Evolutionary conservation across 495 filamentous ascomycete genomes (phyloP), one percentile per base, ranked within the genome.

Genomic region (Letharia columbiana): DNA sequence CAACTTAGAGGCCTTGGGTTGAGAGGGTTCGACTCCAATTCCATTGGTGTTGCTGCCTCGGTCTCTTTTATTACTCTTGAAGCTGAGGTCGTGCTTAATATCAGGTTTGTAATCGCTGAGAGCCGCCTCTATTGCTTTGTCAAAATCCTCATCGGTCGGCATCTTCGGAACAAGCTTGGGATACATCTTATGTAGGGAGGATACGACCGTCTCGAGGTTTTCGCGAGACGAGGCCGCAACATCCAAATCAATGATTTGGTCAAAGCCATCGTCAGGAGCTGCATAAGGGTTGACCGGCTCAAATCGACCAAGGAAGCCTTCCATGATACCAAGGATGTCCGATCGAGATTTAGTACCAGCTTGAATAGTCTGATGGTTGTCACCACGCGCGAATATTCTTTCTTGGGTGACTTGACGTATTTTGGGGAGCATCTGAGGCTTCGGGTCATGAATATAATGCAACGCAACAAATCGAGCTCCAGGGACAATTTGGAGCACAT

Each of bases 321-420:
- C 88, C 94, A 99, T 98, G 71, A 99, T 98, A 12, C 85, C 84
- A 33, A 91, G 79, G 44, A 93, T 86, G 73, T 96, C 91, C 18
- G 78, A 75, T 47, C 77, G 75, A 59, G 84, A 78, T 71, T 86
- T 84, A 42, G 82, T 84, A 17, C 85, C 87, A 7, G 93, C 81
- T 66, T 93, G 92, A 71, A 99, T 99, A 15, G 93, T 97, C 74
- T 99, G 94, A 71, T 99, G 94, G 72, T 97, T 98, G 75, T 99
- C 91, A 0, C 94, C 94, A 18, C 94, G 90, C 1, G 82, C 78
- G 33, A 97, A 77, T 0, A 99, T 91, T 17, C 94, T 87, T 56
- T 86, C 80, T 56, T 85, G 87, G 0, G 90, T 96, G n/a, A 91
- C 81, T 60, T 84, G 78, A 13, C 86, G 83, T 64, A 98, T 91